Base-by-base conservation (phyloP, 306 rosid genomes). In the Casuarina equisetifolia region DNA sequence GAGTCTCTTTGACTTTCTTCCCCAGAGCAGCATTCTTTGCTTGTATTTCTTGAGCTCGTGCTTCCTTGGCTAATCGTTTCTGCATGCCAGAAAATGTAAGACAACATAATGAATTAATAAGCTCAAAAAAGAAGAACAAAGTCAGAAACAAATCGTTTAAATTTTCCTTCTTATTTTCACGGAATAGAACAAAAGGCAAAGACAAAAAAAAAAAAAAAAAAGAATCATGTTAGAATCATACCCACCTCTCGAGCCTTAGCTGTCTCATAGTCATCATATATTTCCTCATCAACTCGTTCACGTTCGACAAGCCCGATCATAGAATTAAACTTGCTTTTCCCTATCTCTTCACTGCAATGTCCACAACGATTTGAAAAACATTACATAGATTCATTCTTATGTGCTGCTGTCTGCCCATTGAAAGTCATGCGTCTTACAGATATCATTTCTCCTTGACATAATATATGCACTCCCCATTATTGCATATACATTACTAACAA, bases 261-360 rank as follows among this genome's bases (percentile, higher is more conserved):
- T 4, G 97, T 89, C 84, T 94, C 98, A 74, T 73, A 91, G 87
- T 94, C 98, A 83, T 92, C 98, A 32, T 94, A 92, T 19, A 94
- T 77, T 42, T 58, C 89, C 2, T 81, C 92, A 78, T 94, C 98
- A 78, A 94, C 87, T 49, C 98, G 97, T 19, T 94, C 93, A 0
- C 97, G 95, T 58, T 94, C 93, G 84, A 94, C 83, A 77, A 94
- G 95, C 78, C 97, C 98, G 79, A 94, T 94, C 98, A 92, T 89
- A 77, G 97, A 89, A 82, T 94, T 94, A 66, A 92, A 94, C 83
- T 90, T 90, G 86, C 88, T 90, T 87, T 82, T 94, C 76, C 87
- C 82, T 76, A 94, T 94, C 89, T 94, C 97, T 86, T 94, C 98
- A 44, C 98, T 94, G 82, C 81, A 85, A 66, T 50, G 76, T 38